Percentiles rank a stretch among this genome's conserved stretches.
Conservation (phyloP, 345 rosid genomes). For the Camelina sativa region DNA sequence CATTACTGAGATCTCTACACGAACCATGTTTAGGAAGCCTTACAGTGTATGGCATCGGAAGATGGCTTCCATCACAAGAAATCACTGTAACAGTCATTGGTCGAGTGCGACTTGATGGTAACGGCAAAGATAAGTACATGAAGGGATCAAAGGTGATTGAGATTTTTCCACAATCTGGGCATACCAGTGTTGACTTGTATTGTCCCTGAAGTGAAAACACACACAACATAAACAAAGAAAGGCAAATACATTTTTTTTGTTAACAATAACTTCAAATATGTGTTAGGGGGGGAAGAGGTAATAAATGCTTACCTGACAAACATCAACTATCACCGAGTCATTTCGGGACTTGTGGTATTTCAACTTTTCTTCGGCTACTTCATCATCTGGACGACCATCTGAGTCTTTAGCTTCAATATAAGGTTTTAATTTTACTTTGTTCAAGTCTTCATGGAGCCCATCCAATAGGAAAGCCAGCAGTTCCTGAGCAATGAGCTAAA, state of each 20-base stretch:
- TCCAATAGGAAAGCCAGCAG: conserved; percentile 89
- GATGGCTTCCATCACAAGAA: conserved; percentile 72
- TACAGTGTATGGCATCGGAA: conserved; percentile 79
- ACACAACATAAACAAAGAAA: conserved; percentile 28
- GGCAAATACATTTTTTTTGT: background rate
- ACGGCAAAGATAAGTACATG: conserved; percentile 92
- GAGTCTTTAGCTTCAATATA: conserved; percentile 87
- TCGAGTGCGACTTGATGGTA: conserved; percentile 80
- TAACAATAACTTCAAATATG: background rate
- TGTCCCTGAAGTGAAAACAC: conserved; percentile 73
- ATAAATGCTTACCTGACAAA: conserved; percentile 71
- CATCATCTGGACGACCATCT: conserved; percentile 77
- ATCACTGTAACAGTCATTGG: conserved; percentile 85
- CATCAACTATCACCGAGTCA: conserved; percentile 96
- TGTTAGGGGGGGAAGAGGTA: background rate
- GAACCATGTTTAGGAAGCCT: conserved; percentile 73
- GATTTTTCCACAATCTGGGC: conserved; percentile 83
- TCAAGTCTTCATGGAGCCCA: conserved; percentile 96
- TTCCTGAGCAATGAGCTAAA: conserved; percentile 57
- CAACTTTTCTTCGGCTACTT: conserved; percentile 92
- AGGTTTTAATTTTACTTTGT: conserved; percentile 86
- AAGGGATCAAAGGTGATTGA: conserved; percentile 96
- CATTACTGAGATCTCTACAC: conserved; percentile 73
- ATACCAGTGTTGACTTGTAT: conserved; percentile 91
- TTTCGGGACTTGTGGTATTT: conserved; percentile 89